phyloP scores from a whole-genome alignment of 768 basidiomycete species.

The Naematelia encephala region DNA sequence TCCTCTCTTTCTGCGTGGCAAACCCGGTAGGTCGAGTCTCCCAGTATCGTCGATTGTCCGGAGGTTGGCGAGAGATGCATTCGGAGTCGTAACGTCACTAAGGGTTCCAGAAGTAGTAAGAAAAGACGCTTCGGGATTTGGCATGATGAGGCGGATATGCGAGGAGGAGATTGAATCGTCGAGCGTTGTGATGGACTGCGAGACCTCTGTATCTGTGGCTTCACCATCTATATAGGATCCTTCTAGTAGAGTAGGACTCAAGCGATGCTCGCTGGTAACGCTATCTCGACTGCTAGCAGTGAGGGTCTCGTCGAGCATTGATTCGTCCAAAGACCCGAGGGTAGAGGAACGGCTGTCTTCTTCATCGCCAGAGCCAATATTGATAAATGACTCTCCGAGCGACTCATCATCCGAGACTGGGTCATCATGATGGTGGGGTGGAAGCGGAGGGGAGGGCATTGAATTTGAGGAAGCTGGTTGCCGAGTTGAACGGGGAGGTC shows the following conservation, averaged over 20 bases:
- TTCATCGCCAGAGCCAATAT: slow-evolving; percentile 3
- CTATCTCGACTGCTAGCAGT: neutral
- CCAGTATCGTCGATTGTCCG: neutral
- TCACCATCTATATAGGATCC: slow-evolving; percentile 6
- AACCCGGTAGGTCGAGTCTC: neutral
- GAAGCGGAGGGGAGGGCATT: neutral
- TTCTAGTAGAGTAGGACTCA: neutral
- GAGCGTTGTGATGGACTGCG: neutral
- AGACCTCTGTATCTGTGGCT: slow-evolving; percentile 1
- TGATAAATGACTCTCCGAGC: slow-evolving; percentile 4
- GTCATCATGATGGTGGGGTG: neutral
- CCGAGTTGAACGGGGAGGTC: neutral
- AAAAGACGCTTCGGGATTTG: slow-evolving; percentile 6
- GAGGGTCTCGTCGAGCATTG: neutral
- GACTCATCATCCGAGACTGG: slow-evolving; percentile 1
- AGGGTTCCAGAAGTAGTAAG: slow-evolving; percentile 1
- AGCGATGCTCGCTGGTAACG: neutral
- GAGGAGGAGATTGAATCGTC: neutral
- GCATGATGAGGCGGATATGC: slow-evolving; percentile 8
- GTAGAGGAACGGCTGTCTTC: slow-evolving; percentile 5
- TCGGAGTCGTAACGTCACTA: neutral
- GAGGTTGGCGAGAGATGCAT: slow-evolving; percentile 2
- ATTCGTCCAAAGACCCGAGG: neutral
- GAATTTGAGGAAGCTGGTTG: neutral
- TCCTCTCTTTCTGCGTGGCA: slow-evolving; percentile 2